These are phyloP conservation scores for Podila horticola DNA, from an alignment of 192 early-diverging fungal species.

Conservation along the genomic window DNA sequence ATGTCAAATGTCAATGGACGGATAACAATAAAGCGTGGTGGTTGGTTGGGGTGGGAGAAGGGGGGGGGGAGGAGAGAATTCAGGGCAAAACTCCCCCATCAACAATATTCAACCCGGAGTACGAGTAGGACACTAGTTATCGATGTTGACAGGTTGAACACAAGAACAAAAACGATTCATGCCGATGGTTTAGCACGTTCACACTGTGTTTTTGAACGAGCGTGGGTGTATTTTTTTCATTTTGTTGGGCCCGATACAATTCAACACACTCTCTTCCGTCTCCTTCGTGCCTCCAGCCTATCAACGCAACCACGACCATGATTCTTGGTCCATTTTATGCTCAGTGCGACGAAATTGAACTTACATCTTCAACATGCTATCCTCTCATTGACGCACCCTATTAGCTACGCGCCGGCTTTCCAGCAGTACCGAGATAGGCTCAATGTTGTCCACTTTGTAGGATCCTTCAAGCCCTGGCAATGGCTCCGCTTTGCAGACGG, in stretches of 20 bases:
- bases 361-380: too few relatives aligned
- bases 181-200: too few relatives aligned
- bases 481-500: constrained; percentile 75
- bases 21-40: too few relatives aligned
- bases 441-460: constrained; percentile 92
- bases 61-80: not conserved
- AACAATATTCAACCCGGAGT: too few relatives aligned
- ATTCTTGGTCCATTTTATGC: not conserved
- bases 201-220: not conserved
- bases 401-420: constrained; percentile 81
- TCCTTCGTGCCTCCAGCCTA: not conserved
- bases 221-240: constrained; percentile 1
- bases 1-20: too few relatives aligned
- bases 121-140: too few relatives aligned
- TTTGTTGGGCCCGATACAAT: constrained; percentile 23
- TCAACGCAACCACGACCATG: not conserved
- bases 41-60: not conserved
- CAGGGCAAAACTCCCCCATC: too few relatives aligned
- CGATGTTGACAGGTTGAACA: too few relatives aligned
- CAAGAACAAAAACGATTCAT: too few relatives aligned
- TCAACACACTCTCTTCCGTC: not conserved
- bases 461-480: constrained; percentile 89
- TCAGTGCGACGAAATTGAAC: too few relatives aligned
- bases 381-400: not conserved
- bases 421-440: constrained; percentile 77